phyloP scores from a whole-genome alignment of 208 protist genomes.

The Trichomonas tenax region DNA sequence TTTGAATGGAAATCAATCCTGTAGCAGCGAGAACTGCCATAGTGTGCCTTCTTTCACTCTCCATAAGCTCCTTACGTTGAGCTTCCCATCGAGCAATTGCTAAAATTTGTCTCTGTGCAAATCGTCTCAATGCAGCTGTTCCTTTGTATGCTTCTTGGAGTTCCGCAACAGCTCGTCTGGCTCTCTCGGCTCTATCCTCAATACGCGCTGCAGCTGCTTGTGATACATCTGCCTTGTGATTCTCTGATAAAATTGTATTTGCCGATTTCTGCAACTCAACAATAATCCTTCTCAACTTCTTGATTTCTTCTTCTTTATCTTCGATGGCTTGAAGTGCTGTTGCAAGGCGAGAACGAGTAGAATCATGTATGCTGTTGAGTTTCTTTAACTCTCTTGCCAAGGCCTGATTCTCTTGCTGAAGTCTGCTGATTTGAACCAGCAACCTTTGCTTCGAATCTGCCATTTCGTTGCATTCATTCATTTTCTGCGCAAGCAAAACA shows the following conservation, averaged over 20 bases:
- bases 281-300: neutral
- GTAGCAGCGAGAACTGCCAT: no score
- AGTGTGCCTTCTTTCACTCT: no score
- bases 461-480: neutral
- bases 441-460: neutral
- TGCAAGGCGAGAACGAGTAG: neutral
- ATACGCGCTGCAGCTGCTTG: neutral
- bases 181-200: neutral
- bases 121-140: neutral
- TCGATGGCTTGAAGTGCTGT: neutral
- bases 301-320: neutral
- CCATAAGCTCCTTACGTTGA: no score
- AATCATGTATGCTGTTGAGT: neutral
- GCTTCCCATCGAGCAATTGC: no score
- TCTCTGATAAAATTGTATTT: neutral
- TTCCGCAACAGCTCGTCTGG: neutral
- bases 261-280: neutral
- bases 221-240: neutral
- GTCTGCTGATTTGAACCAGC: neutral
- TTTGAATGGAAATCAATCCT: no score
- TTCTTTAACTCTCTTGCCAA: neutral
- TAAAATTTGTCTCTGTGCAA: no score
- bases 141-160: neutral
- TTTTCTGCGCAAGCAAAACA: neutral
- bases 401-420: neutral